Evolutionary conservation across 495 filamentous ascomycete genomes (phyloP).

Genomic region (Aspergillus incahuasiensis): DNA sequence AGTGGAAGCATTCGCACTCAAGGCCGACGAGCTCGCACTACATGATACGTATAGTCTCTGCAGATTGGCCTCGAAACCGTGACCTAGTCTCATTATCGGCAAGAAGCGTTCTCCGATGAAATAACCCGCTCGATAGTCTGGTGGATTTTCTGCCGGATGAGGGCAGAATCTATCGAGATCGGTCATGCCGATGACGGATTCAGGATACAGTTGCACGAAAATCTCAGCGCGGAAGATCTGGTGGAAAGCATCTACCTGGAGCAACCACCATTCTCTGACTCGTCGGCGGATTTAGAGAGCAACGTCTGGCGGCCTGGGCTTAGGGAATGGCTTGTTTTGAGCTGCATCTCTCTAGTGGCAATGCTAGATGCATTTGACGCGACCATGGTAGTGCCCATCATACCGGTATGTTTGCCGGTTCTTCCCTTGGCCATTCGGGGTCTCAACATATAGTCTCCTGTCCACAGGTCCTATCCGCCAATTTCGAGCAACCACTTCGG

Average conservation of each 20-base stretch:
- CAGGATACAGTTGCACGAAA: slow-evolving; percentile 8
- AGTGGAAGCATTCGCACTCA: neutral
- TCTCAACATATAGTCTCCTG: slow-evolving; percentile 1
- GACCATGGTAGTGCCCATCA: slow-evolving; percentile 30
- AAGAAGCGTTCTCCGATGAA: slow-evolving; percentile 1
- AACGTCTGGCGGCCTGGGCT: slow-evolving; percentile 23
- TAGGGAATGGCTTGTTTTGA: slow-evolving; percentile 31
- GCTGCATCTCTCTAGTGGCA: slow-evolving; percentile 29
- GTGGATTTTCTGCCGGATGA: slow-evolving; percentile 12
- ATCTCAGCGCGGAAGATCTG: slow-evolving; percentile 7
- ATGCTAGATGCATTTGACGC: slow-evolving; percentile 41
- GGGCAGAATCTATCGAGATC: slow-evolving; percentile 12
- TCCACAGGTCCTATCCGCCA: slow-evolving; percentile 27
- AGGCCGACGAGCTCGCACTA: neutral
- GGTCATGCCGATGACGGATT: slow-evolving; percentile 25
- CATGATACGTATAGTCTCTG: neutral
- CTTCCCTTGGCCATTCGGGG: neutral
- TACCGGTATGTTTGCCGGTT: slow-evolving; percentile 10
- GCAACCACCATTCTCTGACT: slow-evolving; percentile 2
- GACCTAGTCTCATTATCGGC: neutral
- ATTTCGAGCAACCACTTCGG: slow-evolving; percentile 25
- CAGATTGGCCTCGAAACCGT: neutral
- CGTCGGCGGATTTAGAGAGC: slow-evolving; percentile 4
- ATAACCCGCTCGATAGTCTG: neutral
- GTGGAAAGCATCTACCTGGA: slow-evolving; percentile 9